Evolutionary conservation across 148 eudicot species (phyloP), one percentile per base, ranked within the genome.

Genomic region (Suaeda aralocaspica): DNA sequence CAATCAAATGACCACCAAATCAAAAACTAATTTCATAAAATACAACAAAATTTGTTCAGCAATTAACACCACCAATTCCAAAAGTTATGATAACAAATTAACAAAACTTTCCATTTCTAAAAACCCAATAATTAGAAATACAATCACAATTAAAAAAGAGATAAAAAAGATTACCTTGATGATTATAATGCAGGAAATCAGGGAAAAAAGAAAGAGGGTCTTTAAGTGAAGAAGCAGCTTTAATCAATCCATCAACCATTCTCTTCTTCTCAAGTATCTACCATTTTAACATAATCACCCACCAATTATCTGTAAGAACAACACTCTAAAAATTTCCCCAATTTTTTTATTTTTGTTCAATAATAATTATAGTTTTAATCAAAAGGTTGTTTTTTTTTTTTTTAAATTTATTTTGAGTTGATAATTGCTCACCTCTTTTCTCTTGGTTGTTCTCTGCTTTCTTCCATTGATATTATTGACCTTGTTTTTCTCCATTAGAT

Each of bases 201-300:
- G 91, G 87, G 61, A 89, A 87, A 41, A 64, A 36, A 71, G 77
- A 81, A 64, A 87, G 81, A 74, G 81, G 88, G 48, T 92, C 94
- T 63, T 75, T 79, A 21, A 78, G 39, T 26, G 80, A 75, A 71
- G 79, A 88, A 34, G 92, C 94, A 29, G 83, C 74, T 81, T 80
- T 86, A 55, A 90, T 72, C 12, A 84, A 66, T 66, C 59, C 87
- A 57, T 78, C 79, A 16, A 76, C 63, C 25, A 74, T 67, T 75
- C 82, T 88, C 85, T 88, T 92, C 83, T 78, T 88, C 63, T 84
- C 89, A 65, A 90, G 70, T 24, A 82, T 78, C 96, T 92, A 84
- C 74, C 71, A 77, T 59, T n/a, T n/a, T 11, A 53, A 69, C 51
- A 25, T 56, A 60, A n/a, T 50, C 56, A 26, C 55, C 57, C 25